Evolutionary conservation across 345 rosid species (phyloP), one percentile per base, ranked within the genome.

Genomic region (Aegle marmelos): DNA sequence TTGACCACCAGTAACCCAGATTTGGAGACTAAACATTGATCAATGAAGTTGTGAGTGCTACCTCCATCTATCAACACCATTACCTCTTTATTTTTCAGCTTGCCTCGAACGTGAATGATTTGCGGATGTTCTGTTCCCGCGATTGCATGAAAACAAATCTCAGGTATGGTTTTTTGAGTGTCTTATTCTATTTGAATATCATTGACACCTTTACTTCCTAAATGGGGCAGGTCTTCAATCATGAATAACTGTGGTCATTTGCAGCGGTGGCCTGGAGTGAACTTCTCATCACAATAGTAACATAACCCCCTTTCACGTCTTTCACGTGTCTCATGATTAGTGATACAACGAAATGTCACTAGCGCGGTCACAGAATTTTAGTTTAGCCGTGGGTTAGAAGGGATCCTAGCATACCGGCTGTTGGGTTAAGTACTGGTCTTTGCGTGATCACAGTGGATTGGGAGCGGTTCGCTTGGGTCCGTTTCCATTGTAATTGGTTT

Each of bases 291-390:
- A 27, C 9, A 62, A n/a, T 25, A 25, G 13, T 62, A 28, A 28
- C 31, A 62, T 4, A 13, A 3, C 2, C 66, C 34, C 21, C 13
- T 62, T 3, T 62, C 66, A 0, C 8, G 31, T 28, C 66, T 3
- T 62, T 25, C 19, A 7, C 34, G 0, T 21, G 61, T 28, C 13
- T 57, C 61, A n/a, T 57, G 28, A 3, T n/a, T 57, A 1, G 13
- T 57, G 14, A 57, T 57, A 2, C 0, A 3, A 13, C 0, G 0
- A 1, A 57, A 57, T 57, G 6, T 53, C 17, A 2, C 1, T 19
- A 1, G 21, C 0, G 0, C 3, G 1, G 22, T 50, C 19, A 14
- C 0, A 0, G 27, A 2, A 19, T 6, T 56, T 19, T 19, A 3
- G 9, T 56, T 56, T 0, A 2, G 2, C 1, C 24, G 3, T 21